Conservation (phyloP, 257 asterid genomes). For the Datura wrightii region DNA sequence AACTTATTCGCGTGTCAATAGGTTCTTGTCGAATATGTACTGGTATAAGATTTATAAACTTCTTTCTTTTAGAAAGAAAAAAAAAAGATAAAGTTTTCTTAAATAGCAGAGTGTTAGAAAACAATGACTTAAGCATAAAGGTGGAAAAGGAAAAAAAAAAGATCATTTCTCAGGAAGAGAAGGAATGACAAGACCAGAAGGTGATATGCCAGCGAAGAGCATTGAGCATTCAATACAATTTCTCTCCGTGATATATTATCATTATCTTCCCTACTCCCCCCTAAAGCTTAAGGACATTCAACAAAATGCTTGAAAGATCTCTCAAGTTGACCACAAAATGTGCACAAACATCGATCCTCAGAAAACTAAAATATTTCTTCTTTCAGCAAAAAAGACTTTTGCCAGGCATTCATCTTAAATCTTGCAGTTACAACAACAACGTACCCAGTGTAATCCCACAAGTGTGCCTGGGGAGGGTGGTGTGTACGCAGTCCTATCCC, state of each 20-base stretch:
- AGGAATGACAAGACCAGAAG: not conserved
- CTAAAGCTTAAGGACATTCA: conserved; percentile 14
- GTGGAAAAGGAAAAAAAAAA: not conserved
- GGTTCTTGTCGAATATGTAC: not conserved
- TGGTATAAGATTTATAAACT: not conserved
- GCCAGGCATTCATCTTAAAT: not conserved
- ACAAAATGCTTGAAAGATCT: conserved; percentile 4
- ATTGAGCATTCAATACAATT: not conserved
- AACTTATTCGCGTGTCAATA: not conserved
- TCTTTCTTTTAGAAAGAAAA: not conserved
- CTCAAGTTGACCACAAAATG: not conserved
- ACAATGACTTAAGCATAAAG: not conserved
- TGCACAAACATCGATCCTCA: not conserved
- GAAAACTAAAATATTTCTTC: not conserved
- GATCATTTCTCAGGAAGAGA: not conserved
- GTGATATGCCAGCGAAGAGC: conserved; percentile 7
- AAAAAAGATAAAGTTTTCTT: not conserved
- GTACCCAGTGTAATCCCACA: no score
- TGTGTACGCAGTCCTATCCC: no score
- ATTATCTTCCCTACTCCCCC: not conserved
- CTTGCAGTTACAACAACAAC: not conserved
- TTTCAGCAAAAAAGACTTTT: not conserved
- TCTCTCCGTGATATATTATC: not conserved
- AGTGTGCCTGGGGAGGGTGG: no score
- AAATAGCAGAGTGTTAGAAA: not conserved